Conservation (phyloP, 352 stramenopile species). For the Blastocystis sp. region DNA sequence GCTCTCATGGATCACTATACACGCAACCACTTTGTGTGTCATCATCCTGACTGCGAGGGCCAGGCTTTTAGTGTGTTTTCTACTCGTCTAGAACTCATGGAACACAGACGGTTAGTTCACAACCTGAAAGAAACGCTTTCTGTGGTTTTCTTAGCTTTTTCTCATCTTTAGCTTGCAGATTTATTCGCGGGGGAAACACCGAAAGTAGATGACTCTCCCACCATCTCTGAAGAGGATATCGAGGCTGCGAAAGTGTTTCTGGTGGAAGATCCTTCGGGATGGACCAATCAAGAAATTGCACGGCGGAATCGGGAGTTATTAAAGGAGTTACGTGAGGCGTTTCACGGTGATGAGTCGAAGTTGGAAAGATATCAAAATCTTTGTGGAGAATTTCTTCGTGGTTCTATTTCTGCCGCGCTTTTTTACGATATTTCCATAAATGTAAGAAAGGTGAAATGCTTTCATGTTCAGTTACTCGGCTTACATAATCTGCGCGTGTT, state of each 20-base stretch:
- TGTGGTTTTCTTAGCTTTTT: background rate
- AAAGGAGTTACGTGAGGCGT: background rate
- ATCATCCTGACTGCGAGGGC: conserved; percentile 17
- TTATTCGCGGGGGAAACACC: background rate
- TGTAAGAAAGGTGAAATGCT: background rate
- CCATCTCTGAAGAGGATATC: background rate
- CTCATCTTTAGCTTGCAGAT: background rate
- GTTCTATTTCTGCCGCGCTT: background rate
- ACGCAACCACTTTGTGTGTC: background rate
- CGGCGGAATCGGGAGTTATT: background rate
- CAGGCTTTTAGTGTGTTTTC: conserved; percentile 21
- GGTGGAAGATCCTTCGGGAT: conserved; percentile 26
- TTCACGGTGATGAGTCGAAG: background rate
- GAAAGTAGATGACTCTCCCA: background rate
- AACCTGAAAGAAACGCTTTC: background rate
- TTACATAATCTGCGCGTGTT: background rate
- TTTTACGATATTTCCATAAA: conserved; percentile 39
- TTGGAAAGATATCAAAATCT: conserved; percentile 30
- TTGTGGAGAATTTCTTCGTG: background rate
- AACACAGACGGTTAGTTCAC: conserved; percentile 1
- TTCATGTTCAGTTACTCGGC: background rate
- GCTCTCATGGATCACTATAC: background rate
- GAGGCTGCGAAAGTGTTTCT: conserved; percentile 5
- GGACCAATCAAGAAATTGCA: background rate
- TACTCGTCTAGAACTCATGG: conserved; percentile 4